Conservation (phyloP, 345 rosid species). For the Eutrema japonicum region DNA sequence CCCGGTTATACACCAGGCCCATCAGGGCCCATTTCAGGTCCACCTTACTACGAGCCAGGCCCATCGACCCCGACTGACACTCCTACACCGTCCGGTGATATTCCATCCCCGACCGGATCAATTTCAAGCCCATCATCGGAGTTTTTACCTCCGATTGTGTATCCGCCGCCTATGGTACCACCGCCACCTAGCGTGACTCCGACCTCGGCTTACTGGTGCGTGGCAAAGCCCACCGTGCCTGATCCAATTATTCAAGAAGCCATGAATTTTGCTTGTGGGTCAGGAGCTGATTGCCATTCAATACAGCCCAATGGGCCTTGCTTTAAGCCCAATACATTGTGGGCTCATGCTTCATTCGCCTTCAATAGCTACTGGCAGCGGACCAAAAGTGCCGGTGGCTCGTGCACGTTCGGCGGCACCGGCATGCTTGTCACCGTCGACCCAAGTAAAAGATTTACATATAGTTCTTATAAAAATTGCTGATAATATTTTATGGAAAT, state of each 20-base stretch:
- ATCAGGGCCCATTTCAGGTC: constrained; percentile 39
- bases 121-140: constrained; percentile 52
- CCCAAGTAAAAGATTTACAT: constrained; percentile 62
- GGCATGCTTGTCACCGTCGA: constrained; percentile 89
- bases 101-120: constrained; percentile 50
- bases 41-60: constrained; percentile 51
- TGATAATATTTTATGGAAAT: not conserved
- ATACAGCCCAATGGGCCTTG: constrained; percentile 72
- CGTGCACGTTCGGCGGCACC: constrained; percentile 91
- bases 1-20: constrained; percentile 47
- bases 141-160: constrained; percentile 75
- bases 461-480: not conserved
- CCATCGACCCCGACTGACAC: constrained; percentile 38
- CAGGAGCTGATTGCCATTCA: constrained; percentile 83
- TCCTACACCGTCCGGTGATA: constrained; percentile 46
- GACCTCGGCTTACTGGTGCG: constrained; percentile 73
- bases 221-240: constrained; percentile 93
- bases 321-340: constrained; percentile 72
- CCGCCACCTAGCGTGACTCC: constrained; percentile 56
- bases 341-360: constrained; percentile 89
- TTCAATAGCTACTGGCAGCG: constrained; percentile 96
- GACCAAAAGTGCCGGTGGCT: constrained; percentile 71
- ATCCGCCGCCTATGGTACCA: constrained; percentile 74
- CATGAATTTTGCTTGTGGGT: constrained; percentile 90
- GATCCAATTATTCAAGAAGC: constrained; percentile 94